Evolutionary conservation across 345 rosid genomes (phyloP).

Genomic region (Psidium guajava): DNA sequence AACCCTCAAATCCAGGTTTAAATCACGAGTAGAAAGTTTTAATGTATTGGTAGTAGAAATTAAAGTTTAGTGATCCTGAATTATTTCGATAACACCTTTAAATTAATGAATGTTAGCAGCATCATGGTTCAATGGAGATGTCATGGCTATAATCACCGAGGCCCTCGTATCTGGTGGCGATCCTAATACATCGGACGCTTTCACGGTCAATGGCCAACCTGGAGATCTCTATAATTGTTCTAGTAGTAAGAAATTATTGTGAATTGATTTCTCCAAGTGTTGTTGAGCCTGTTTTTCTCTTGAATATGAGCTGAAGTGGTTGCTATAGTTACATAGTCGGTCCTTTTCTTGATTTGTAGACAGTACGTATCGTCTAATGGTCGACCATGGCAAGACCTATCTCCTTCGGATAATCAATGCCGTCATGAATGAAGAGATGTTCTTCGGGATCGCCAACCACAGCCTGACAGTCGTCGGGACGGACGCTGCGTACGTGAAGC

Average conservation of each 20-base stretch:
- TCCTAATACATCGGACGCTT: conserved; percentile 6
- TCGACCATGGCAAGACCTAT: conserved; percentile 10
- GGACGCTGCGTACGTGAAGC: conserved; percentile 13
- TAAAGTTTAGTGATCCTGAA: background rate
- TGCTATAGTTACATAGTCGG: background rate
- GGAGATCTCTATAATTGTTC: conserved; percentile 22
- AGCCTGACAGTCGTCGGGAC: conserved; percentile 13
- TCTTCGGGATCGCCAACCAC: conserved; percentile 15
- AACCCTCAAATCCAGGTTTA: background rate
- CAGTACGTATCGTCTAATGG: background rate
- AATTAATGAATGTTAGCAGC: background rate
- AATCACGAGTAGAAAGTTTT: background rate
- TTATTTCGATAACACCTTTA: background rate
- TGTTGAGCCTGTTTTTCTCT: background rate
- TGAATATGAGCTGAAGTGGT: background rate
- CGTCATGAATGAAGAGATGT: conserved; percentile 19
- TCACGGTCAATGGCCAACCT: conserved; percentile 21
- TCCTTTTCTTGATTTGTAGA: background rate
- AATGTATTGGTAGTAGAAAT: background rate
- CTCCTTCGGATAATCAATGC: conserved; percentile 10
- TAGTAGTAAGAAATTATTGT: background rate
- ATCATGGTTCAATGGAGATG: conserved; percentile 18
- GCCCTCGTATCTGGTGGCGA: conserved; percentile 6
- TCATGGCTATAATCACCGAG: conserved; percentile 5
- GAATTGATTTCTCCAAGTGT: background rate